Evolutionary conservation across 1,284 basidiomycete species (phyloP), one percentile per base, ranked within the genome.

Genomic region (Tilletiaria anomala): DNA sequence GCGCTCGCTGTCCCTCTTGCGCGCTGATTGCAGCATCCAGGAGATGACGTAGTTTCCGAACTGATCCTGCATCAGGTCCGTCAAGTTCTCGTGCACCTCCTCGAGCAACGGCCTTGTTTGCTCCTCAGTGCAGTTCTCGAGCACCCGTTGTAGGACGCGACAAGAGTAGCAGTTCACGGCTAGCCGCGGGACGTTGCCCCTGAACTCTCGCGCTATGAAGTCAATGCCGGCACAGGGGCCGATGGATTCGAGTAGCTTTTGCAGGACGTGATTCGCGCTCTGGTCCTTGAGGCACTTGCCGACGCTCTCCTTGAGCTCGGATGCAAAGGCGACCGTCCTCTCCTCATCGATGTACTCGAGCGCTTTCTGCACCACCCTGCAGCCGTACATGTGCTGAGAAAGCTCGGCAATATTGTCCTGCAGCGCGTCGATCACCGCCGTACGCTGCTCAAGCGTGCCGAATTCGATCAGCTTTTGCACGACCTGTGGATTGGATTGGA

Each of bases 381-480:
- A 29, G n/a, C 10, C 26, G 26, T 29, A 29, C n/a, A n/a, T n/a
- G 26, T 29, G 26, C 26, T 8, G 8, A n/a, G 26, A 8, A n/a
- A 29, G 26, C 26, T 8, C 26, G 26, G 6, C 83, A 35, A 97
- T 72, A 8, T 83, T 79, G 0, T 79, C 79, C 61, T 86, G 79
- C 76, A 97, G 83, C 32, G 78, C 75, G 41, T 71, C 75, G 1
- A 78, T 79, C 34, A 96, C 71, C 6, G 76, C 69, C 2, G 76
- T 75, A 60, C 81, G 82, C 43, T 69, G 57, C 39, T 47, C 70
- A 46, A 77, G 75, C 14, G 79, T 81, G 18, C 91, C 88, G 60
- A 83, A 76, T 67, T 97, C 91, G 56, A 96, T 83, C 56, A 96
- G 70, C 70, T 94, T 94, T 69, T 97, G 91, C 45, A 94, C 79